Evolutionary conservation across 441 rosid genomes (phyloP).

Genomic region (Erodium trifolium): DNA sequence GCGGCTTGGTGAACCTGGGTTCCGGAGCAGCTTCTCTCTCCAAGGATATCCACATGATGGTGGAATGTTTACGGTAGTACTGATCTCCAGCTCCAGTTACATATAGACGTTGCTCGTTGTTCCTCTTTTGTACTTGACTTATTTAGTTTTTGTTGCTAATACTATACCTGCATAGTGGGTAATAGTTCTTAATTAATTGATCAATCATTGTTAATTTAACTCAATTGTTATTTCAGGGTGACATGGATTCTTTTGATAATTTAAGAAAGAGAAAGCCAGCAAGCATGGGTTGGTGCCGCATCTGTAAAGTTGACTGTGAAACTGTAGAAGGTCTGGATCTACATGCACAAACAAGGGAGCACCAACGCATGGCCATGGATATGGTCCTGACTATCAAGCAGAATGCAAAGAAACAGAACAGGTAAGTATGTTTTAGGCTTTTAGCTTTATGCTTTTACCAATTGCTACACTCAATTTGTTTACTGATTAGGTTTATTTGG

Average conservation of each 20-base stretch:
- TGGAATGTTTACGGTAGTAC: constrained; percentile 40
- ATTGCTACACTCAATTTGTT: neutral
- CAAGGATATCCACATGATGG: constrained; percentile 41
- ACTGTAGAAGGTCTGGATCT: constrained; percentile 63
- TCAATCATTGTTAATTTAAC: constrained; percentile 6
- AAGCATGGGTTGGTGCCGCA: constrained; percentile 77
- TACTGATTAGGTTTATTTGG: neutral
- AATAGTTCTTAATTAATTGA: neutral
- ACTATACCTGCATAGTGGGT: neutral
- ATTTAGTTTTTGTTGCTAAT: neutral
- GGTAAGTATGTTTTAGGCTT: constrained; percentile 29
- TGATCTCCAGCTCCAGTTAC: neutral
- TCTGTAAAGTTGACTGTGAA: constrained; percentile 73
- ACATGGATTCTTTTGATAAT: constrained; percentile 39
- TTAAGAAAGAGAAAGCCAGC: constrained; percentile 45
- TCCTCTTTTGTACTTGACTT: neutral
- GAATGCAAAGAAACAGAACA: constrained; percentile 65
- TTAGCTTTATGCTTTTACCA: neutral
- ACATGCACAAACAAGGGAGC: constrained; percentile 69
- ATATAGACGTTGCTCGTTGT: neutral
- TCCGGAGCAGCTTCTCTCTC: constrained; percentile 42
- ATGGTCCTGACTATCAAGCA: constrained; percentile 47
- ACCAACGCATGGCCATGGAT: constrained; percentile 70
- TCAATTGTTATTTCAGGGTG: constrained; percentile 33
- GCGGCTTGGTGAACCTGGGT: constrained; percentile 56